phyloP scores from a whole-genome alignment of 768 basidiomycete species.

The Scleroderma bovista region DNA sequence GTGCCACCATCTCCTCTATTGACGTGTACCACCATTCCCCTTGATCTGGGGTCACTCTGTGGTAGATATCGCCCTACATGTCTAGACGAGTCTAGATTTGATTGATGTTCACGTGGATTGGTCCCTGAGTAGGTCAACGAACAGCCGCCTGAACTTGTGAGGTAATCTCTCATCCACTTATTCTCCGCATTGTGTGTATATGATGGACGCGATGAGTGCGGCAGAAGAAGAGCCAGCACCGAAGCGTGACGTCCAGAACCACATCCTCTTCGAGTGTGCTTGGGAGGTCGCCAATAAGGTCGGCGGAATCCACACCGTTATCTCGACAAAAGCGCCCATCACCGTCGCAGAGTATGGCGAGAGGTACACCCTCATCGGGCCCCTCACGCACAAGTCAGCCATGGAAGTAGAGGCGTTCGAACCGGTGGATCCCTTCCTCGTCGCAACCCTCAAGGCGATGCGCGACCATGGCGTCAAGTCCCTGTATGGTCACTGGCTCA shows the following conservation, averaged over 20 bases:
- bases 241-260: slow-evolving; percentile 70
- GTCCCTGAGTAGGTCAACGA: neutral
- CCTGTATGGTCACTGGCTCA: slow-evolving; percentile 96
- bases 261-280: slow-evolving; percentile 89
- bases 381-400: slow-evolving; percentile 96
- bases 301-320: slow-evolving; percentile 98
- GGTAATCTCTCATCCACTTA: neutral
- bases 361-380: slow-evolving; percentile 93
- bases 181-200: neutral
- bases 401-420: slow-evolving; percentile 98
- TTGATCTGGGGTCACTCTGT: too few species aligned
- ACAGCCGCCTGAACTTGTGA: neutral
- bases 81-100: neutral
- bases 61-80: neutral
- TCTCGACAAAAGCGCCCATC: slow-evolving; percentile 98
- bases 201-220: slow-evolving; percentile 8
- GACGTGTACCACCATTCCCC: neutral
- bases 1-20: neutral
- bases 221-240: slow-evolving; percentile 11
- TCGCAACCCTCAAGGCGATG: slow-evolving; percentile 76
- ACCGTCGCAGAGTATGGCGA: slow-evolving; percentile 95
- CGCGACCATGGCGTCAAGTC: slow-evolving; percentile 85
- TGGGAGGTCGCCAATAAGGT: slow-evolving; percentile 99
- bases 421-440: slow-evolving; percentile 74
- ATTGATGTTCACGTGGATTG: slow-evolving; percentile 1